Evolutionary conservation across 805 yeast genomes (phyloP).

Genomic region (Metschnikowia peoriensis): DNA sequence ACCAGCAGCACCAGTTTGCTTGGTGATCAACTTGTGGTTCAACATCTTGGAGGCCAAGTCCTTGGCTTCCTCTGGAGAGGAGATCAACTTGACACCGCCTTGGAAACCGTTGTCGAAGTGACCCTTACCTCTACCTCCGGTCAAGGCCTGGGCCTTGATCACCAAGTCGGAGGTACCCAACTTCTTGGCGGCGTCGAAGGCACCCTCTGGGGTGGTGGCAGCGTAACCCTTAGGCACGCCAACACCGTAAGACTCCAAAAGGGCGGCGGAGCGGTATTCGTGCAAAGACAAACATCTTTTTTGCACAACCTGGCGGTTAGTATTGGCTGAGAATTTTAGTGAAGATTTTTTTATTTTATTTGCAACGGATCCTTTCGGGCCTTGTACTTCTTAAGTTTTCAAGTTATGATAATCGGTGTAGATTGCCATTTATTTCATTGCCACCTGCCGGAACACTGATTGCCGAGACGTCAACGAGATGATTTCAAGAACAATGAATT

Average conservation of each 20-base stretch:
- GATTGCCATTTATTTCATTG: background rate
- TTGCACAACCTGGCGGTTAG: conserved; percentile 28
- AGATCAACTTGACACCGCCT: conserved; percentile 93
- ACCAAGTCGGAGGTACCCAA: conserved; percentile 81
- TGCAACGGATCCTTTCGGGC: background rate
- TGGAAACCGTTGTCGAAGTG: conserved; percentile 92
- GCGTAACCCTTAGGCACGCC: conserved; percentile 91
- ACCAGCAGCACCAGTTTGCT: conserved; percentile 97
- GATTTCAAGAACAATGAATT: background rate
- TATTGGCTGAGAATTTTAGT: conserved; percentile 20
- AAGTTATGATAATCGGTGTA: no score
- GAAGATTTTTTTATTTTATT: background rate
- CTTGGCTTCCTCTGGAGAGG: conserved; percentile 81
- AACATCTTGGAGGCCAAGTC: conserved; percentile 87
- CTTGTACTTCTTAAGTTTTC: no score
- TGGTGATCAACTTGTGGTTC: conserved; percentile 89
- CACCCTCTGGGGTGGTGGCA: conserved; percentile 86
- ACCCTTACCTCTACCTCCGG: conserved; percentile 99
- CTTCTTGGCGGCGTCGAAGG: conserved; percentile 74
- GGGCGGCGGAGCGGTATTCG: conserved; percentile 91
- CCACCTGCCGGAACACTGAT: background rate
- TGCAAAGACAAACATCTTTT: conserved; percentile 85
- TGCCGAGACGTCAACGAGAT: background rate
- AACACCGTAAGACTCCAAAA: conserved; percentile 78
- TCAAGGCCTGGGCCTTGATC: conserved; percentile 95